A percentile compares a stretch with the other conserved stretches of the same genome.
Conservation (phyloP, 2,329 filamentous ascomycete species). For the Fusarium oxysporum region DNA sequence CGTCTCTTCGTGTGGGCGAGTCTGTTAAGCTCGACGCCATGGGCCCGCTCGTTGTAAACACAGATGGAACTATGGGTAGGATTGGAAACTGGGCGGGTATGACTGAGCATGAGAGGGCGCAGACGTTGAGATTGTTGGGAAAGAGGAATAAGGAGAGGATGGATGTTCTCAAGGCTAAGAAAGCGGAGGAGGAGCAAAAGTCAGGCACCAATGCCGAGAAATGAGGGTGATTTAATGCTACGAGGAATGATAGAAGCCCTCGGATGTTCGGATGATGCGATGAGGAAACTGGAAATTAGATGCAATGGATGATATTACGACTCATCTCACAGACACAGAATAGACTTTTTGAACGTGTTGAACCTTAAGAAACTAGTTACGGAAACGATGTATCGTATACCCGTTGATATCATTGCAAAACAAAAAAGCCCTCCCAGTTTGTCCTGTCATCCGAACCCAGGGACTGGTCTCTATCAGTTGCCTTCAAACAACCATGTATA, state of each 20-base stretch:
- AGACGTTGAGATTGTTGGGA: slow-evolving; percentile 73
- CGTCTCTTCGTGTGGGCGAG: slow-evolving; percentile 43
- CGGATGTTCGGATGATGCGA: not conserved
- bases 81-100: slow-evolving; percentile 81
- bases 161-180: slow-evolving; percentile 58
- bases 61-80: slow-evolving; percentile 76
- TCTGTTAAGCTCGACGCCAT: slow-evolving; percentile 73
- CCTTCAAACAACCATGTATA: slow-evolving; percentile 27
- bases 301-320: not conserved
- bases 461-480: slow-evolving; percentile 36
- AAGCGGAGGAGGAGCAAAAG: slow-evolving; percentile 26
- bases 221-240: not conserved
- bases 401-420: slow-evolving; percentile 47
- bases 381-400: slow-evolving; percentile 43
- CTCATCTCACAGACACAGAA: not conserved
- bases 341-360: slow-evolving; percentile 21
- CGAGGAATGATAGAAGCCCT: not conserved
- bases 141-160: slow-evolving; percentile 75
- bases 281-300: not conserved
- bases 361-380: slow-evolving; percentile 36
- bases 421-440: slow-evolving; percentile 25
- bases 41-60: slow-evolving; percentile 79
- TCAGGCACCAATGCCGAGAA: not conserved
- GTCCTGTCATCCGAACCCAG: slow-evolving; percentile 18
- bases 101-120: slow-evolving; percentile 74